These are phyloP conservation scores for Microstegium vimineum DNA, from an alignment of 176 grass and related monocot genomes.

Conservation along the genomic window DNA sequence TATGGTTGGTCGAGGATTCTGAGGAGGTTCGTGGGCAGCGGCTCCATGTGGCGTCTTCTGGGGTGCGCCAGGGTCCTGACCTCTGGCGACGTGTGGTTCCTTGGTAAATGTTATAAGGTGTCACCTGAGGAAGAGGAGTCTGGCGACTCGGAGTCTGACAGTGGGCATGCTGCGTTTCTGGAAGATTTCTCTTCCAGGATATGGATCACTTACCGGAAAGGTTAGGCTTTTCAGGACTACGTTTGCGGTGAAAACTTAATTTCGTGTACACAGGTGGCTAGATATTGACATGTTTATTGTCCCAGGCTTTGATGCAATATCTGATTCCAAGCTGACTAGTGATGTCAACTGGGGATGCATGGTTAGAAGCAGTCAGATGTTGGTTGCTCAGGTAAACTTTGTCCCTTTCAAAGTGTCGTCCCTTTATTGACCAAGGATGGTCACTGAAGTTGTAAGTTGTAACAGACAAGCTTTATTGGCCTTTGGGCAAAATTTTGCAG, in stretches of 20 bases:
- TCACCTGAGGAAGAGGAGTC: conserved; percentile 40
- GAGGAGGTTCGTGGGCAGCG: conserved; percentile 52
- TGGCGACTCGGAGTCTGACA: conserved; percentile 14
- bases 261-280: background rate
- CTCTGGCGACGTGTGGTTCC: conserved; percentile 73
- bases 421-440: background rate
- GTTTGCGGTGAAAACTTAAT: background rate
- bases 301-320: conserved; percentile 70
- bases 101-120: conserved; percentile 76
- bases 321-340: conserved; percentile 65
- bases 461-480: background rate
- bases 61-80: conserved; percentile 43
- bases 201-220: conserved; percentile 98
- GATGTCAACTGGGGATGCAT: conserved; percentile 97
- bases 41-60: conserved; percentile 78
- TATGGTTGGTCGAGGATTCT: conserved; percentile 76
- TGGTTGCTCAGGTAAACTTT: conserved; percentile 68
- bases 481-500: conserved; percentile 35
- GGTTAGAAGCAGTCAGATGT: conserved; percentile 99
- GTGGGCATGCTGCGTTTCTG: conserved; percentile 42
- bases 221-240: conserved; percentile 21
- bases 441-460: background rate
- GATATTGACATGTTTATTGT: background rate
- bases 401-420: background rate
- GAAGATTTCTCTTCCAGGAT: conserved; percentile 87